Conservation (phyloP, 768 basidiomycete genomes). For the Leccinum boreale region DNA sequence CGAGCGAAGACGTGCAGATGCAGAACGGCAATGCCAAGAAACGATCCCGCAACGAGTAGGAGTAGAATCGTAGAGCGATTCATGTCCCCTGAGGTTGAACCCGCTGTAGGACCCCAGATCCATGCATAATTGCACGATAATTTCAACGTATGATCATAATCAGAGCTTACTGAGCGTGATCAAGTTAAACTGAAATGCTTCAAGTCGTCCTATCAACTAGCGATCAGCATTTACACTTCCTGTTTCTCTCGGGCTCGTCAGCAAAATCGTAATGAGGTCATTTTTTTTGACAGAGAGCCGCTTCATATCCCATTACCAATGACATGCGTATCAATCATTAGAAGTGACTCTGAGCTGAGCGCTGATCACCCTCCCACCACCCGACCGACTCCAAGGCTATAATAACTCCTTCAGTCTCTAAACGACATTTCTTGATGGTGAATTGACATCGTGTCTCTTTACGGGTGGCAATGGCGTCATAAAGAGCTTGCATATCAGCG, state of each 20-base stretch:
- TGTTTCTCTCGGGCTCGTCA: not conserved
- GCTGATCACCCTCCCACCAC: not conserved
- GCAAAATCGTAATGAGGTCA: not conserved
- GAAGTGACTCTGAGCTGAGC: not conserved
- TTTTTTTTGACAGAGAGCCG: not conserved
- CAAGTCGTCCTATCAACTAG: not conserved
- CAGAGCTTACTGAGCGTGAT: not conserved
- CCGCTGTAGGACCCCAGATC: not conserved
- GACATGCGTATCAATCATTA: too few relatives aligned
- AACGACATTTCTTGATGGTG: not conserved
- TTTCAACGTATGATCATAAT: not conserved
- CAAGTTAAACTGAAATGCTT: not conserved
- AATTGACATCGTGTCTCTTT: not conserved
- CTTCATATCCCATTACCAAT: not conserved
- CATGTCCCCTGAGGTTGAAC: not conserved
- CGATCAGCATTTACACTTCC: not conserved
- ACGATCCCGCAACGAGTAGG: conserved; percentile 52
- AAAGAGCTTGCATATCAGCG: not conserved
- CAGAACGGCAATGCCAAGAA: conserved; percentile 50
- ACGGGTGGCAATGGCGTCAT: not conserved
- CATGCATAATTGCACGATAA: not conserved
- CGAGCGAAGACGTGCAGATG: conserved; percentile 26
- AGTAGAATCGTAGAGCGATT: not conserved
- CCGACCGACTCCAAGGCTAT: not conserved
- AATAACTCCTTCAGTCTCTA: not conserved